Conservation (phyloP, 73 alveolate species). For the Symbiodinium pilosum region DNA sequence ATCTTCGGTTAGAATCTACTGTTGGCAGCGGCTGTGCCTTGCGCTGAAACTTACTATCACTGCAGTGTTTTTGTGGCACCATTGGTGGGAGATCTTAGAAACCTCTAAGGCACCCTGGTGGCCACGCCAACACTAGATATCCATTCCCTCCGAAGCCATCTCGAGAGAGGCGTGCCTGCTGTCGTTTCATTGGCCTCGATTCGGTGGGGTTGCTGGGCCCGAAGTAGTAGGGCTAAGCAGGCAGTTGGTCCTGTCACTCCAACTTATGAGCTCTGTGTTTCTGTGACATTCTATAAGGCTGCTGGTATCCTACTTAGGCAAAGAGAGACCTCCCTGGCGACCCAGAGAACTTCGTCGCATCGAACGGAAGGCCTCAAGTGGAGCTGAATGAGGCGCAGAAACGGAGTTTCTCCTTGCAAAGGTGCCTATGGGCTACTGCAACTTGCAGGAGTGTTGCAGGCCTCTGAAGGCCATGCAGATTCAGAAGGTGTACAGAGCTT, state of each 20-base stretch:
- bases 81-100: too few relatives aligned
- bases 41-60: not conserved
- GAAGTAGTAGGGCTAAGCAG: too few relatives aligned
- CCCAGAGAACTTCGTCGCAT: constrained; percentile 2
- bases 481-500: too few relatives aligned
- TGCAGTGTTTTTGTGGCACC: not conserved
- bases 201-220: not conserved
- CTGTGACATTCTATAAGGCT: too few relatives aligned
- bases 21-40: too few relatives aligned
- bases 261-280: too few relatives aligned
- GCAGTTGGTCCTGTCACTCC: too few relatives aligned
- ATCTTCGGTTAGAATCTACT: not conserved
- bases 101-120: not conserved
- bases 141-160: not conserved
- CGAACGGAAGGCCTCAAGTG: not conserved
- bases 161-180: not conserved
- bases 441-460: too few relatives aligned
- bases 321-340: not conserved
- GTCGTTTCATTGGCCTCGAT: not conserved
- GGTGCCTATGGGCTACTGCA: too few relatives aligned
- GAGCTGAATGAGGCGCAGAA: too few relatives aligned
- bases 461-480: too few relatives aligned
- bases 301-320: not conserved
- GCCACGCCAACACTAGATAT: not conserved
- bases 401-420: too few relatives aligned